These are phyloP conservation scores for Termitomyces sp. DNA, from an alignment of 768 basidiomycete genomes.

Conservation along the genomic window DNA sequence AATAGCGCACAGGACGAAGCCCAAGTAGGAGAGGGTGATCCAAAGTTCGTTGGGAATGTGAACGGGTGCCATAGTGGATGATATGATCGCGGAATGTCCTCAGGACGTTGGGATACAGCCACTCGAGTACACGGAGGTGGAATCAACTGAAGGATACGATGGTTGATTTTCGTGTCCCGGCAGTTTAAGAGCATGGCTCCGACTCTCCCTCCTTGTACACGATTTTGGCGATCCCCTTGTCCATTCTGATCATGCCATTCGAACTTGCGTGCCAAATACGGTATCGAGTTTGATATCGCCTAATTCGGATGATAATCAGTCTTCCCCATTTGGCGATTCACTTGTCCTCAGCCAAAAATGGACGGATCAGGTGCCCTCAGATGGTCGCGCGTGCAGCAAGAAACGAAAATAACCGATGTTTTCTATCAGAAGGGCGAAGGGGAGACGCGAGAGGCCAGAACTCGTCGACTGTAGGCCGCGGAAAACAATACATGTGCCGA, in stretches of 20 bases:
- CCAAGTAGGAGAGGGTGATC: constrained; percentile 54
- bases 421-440: constrained; percentile 14
- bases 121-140: constrained; percentile 30
- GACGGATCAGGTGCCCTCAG: constrained; percentile 23
- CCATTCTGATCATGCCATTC: constrained; percentile 17
- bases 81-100: constrained; percentile 15
- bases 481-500: constrained; percentile 6
- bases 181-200: constrained; percentile 38
- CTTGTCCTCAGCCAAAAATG: constrained; percentile 29
- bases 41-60: constrained; percentile 39
- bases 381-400: constrained; percentile 3
- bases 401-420: background rate
- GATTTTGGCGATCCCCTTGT: constrained; percentile 47
- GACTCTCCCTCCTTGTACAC: constrained; percentile 35
- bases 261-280: constrained; percentile 19
- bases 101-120: constrained; percentile 18
- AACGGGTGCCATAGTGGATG: constrained; percentile 19
- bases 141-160: constrained; percentile 30
- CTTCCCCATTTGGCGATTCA: constrained; percentile 32
- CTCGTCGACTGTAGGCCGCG: too few relatives aligned
- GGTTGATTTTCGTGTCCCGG: constrained; percentile 13
- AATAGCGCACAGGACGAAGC: constrained; percentile 55
- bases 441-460: background rate
- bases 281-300: constrained; percentile 24
- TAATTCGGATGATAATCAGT: constrained; percentile 14